Evolutionary conservation across 2,329 filamentous ascomycete species (phyloP).

Genomic region (Microsporum ferrugineum): DNA sequence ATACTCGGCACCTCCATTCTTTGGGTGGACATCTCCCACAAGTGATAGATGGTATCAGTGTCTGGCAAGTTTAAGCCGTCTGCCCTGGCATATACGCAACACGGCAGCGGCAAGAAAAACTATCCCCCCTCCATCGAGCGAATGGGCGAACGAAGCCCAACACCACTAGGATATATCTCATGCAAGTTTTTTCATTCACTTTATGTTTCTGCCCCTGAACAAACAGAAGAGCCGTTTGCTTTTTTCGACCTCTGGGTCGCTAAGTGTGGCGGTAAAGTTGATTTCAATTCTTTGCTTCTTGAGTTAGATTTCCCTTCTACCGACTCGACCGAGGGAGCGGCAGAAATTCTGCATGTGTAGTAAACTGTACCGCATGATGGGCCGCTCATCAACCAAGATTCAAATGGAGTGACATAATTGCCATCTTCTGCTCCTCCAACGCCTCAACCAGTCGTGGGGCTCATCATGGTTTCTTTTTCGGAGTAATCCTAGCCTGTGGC

Average conservation of each 20-base stretch:
- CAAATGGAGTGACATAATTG: not conserved
- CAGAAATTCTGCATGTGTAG: not conserved
- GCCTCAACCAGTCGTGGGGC: not conserved
- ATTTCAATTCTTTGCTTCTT: not conserved
- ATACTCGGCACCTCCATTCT: not conserved
- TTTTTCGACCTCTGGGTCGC: not conserved
- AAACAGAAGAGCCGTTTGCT: not conserved
- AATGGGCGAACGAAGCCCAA: not conserved
- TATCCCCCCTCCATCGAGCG: not conserved
- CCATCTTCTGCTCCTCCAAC: not conserved
- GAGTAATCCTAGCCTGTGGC: slow-evolving; percentile 1
- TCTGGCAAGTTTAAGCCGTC: not conserved
- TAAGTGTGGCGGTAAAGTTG: not conserved
- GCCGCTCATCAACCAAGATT: not conserved
- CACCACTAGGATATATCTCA: not conserved
- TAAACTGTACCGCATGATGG: not conserved
- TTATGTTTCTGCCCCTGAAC: not conserved
- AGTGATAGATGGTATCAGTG: not conserved
- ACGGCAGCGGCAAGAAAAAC: not conserved
- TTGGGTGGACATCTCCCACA: not conserved
- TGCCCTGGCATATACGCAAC: slow-evolving; percentile 1
- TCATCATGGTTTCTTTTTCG: slow-evolving; percentile 1
- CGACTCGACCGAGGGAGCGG: not conserved
- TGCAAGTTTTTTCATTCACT: not conserved
- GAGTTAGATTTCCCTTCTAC: not conserved